phyloP scores from a whole-genome alignment of 2,329 filamentous ascomycete genomes.

The Aureobasidium zeae region DNA sequence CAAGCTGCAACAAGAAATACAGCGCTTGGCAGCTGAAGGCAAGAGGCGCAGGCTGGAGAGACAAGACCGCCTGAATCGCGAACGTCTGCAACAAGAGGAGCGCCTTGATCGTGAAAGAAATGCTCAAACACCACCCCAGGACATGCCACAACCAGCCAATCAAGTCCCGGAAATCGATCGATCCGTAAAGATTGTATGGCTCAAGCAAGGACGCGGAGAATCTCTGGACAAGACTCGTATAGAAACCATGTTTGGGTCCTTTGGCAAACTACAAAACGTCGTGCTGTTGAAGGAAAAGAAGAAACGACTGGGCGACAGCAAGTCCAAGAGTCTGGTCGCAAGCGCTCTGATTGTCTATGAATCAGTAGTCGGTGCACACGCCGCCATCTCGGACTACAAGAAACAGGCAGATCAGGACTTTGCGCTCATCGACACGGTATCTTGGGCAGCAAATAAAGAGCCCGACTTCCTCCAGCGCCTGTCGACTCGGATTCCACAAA shows the following conservation, averaged over 20 bases:
- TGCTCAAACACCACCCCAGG: not conserved
- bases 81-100: conserved; percentile 44
- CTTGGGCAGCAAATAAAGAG: conserved; percentile 43
- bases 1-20: conserved; percentile 47
- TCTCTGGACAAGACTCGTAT: conserved; percentile 41
- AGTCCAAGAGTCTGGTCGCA: conserved; percentile 43
- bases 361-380: conserved; percentile 49
- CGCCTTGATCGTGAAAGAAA: conserved; percentile 33
- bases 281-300: conserved; percentile 50
- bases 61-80: conserved; percentile 43
- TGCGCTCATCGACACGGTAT: conserved; percentile 42
- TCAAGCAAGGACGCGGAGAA: conserved; percentile 37
- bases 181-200: conserved; percentile 49
- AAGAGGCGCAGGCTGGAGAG: conserved; percentile 48
- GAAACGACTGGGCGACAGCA: conserved; percentile 37
- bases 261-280: conserved; percentile 49
- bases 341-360: conserved; percentile 48
- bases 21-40: conserved; percentile 38
- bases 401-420: conserved; percentile 36
- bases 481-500: not conserved
- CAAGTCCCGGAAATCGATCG: conserved; percentile 47
- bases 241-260: conserved; percentile 40
- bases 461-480: conserved; percentile 34
- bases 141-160: conserved; percentile 13
- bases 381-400: conserved; percentile 44